Base-by-base conservation (phyloP, 192 early-diverging fungal genomes). In the Umbelopsis sp. region DNA sequence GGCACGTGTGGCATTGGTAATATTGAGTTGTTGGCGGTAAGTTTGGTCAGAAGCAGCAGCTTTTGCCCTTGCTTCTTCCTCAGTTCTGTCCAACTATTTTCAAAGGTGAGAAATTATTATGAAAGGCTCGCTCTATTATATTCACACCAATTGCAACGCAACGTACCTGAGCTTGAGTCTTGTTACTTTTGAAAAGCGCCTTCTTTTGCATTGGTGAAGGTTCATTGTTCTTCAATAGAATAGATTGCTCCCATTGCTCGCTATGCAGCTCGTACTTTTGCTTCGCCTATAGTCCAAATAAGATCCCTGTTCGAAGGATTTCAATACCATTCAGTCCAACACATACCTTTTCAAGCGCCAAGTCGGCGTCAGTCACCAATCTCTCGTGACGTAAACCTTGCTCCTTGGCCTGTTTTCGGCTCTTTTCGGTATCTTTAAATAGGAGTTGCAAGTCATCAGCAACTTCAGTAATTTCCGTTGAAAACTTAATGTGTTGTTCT, bases 61-160 rank as follows among this genome's bases (percentile, higher is more conserved):
- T 70, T 95, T 96, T 36, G 84, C 77, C 32, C 91, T 84, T 2
- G 97, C 94, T 47, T 97, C 97, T 70, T 97, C 93, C 75, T 96
- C 96, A 49, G 87, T 76, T 52, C 88, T 89, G 45, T 91, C 85
- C 24, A 94, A 83, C 88, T 92, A 78, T 21, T 51, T 45, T 1
- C 4, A n/a, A 21, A 49, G 17, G 24, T 17, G 16, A 29, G 29
- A 34, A 41, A 53, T 54, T 43, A 11, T 11, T 68, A 34, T 17
- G 9, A 41, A 41, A 6, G 38, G 12, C 38, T 41, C 8, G 5
- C 4, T 11, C 7, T 41, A 41, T 41, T 11, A 41, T 11, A 41
- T 11, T 11, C 8, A 44, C 25, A 1, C 38, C 8, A 11, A 11
- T 41, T 41, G 38, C 68, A 20, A n/a, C n/a, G n/a, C n/a, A n/a